These are phyloP conservation scores for Botrytis squamosa DNA, from an alignment of 2,329 filamentous ascomycete species.

Conservation along the genomic window DNA sequence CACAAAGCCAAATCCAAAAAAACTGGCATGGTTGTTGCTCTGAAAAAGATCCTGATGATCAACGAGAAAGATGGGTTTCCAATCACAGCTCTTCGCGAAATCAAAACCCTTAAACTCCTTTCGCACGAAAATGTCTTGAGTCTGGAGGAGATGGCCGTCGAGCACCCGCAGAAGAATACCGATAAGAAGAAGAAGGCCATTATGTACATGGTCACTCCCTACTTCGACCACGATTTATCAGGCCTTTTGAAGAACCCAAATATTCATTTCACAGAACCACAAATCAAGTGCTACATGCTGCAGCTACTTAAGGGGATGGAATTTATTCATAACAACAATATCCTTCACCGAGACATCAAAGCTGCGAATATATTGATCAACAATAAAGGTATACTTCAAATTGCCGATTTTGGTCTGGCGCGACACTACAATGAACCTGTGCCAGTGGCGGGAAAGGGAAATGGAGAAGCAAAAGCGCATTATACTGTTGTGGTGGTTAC, in stretches of 20 bases:
- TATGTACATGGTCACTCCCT: constrained; percentile 98
- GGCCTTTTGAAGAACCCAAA: constrained; percentile 93
- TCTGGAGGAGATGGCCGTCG: constrained; percentile 94
- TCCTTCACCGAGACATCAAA: constrained; percentile 98
- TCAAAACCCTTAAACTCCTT: constrained; percentile 95
- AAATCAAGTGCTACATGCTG: constrained; percentile 97
- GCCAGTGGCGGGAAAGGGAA: constrained; percentile 73
- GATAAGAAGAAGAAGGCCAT: constrained; percentile 80
- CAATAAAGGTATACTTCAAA: constrained; percentile 89
- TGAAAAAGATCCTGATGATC: constrained; percentile 99
- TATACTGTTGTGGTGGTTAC: constrained; percentile 98
- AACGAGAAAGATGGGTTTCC: constrained; percentile 99
- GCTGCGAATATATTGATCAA: constrained; percentile 96
- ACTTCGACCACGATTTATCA: constrained; percentile 99
- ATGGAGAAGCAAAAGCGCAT: constrained; percentile 81
- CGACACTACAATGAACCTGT: constrained; percentile 85
- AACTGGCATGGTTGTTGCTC: constrained; percentile 72
- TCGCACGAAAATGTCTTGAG: constrained; percentile 84
- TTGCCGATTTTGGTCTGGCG: constrained; percentile 94
- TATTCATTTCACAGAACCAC: constrained; percentile 80
- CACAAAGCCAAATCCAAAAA: constrained; percentile 80
- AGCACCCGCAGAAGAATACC: constrained; percentile 57
- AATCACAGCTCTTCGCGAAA: constrained; percentile 96
- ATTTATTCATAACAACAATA: constrained; percentile 86
- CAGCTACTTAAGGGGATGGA: constrained; percentile 86